phyloP scores from a whole-genome alignment of 1,284 basidiomycete genomes.

The Macrocystidia cucumis region DNA sequence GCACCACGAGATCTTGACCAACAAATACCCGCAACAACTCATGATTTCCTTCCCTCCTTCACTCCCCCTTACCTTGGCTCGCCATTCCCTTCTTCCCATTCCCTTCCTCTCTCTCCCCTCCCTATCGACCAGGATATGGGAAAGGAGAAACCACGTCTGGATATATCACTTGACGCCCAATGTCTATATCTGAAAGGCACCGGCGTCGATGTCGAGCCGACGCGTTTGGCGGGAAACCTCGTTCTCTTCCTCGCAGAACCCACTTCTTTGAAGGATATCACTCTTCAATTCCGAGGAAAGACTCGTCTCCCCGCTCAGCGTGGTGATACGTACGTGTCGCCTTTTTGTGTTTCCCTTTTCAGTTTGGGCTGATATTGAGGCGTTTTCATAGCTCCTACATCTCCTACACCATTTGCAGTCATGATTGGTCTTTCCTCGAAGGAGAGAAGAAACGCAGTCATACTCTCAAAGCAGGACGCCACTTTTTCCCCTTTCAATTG shows the following conservation, averaged over 20 bases:
- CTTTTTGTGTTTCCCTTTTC: slow-evolving; percentile 11
- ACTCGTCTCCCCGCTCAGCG: slow-evolving; percentile 60
- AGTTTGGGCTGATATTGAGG: slow-evolving; percentile 9
- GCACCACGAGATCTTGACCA: slow-evolving; percentile 2
- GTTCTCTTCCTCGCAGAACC: slow-evolving; percentile 73
- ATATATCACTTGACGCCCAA: slow-evolving; percentile 70
- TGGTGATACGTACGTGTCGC: slow-evolving; percentile 54
- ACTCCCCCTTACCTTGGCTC: slow-evolving; percentile 11
- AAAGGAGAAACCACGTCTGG: slow-evolving; percentile 45
- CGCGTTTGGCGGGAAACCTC: slow-evolving; percentile 69
- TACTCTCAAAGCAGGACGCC: slow-evolving; percentile 85
- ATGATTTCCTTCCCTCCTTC: too few species aligned
- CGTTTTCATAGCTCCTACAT: slow-evolving; percentile 29
- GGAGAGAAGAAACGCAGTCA: slow-evolving; percentile 72
- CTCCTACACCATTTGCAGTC: slow-evolving; percentile 67
- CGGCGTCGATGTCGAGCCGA: slow-evolving; percentile 78
- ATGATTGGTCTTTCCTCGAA: slow-evolving; percentile 87
- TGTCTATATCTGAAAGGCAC: slow-evolving; percentile 70
- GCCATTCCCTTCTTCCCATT: slow-evolving; percentile 9
- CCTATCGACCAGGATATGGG: slow-evolving; percentile 29
- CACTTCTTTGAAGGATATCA: slow-evolving; percentile 83
- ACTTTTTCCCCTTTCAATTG: slow-evolving; percentile 85
- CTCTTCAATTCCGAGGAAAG: slow-evolving; percentile 79
- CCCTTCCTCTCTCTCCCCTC: slow-evolving; percentile 6
- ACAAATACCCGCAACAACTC: too few species aligned